phyloP scores from a whole-genome alignment of 345 rosid genomes.

The rapeseed (Brassica napus) region Da-Ae NC_063446.1:66455501-66456000 shows the following conservation, averaged over 20 bases:
- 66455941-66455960: background rate
- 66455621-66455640: background rate
- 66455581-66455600: background rate
- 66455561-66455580: no score
- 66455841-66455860: background rate
- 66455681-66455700: background rate
- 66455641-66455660: background rate
- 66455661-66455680: background rate
- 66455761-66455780: background rate
- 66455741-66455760: background rate
- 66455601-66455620: background rate
- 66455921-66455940: background rate
- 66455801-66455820: background rate
- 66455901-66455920: background rate
- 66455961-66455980: background rate
- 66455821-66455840: background rate
- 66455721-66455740: background rate
- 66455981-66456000: background rate
- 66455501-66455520: no score
- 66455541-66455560: no score
- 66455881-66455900: background rate
- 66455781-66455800: background rate
- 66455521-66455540: no score
- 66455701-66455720: background rate
- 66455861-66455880: background rate